Conservation (phyloP, 306 rosid genomes). For the Medicago ruthenica region DNA sequence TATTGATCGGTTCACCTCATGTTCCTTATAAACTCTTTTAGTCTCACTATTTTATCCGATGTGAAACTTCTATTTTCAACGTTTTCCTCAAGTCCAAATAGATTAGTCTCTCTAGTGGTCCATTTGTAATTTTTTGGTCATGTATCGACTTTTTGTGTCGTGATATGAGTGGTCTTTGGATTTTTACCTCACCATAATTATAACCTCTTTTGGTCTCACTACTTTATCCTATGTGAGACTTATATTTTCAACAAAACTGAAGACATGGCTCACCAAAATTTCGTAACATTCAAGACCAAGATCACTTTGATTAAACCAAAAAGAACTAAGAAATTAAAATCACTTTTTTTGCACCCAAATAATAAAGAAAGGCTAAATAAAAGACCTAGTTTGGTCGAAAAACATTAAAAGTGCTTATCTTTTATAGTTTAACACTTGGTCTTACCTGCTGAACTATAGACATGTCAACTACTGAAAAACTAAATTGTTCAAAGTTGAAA, state of each 20-base stretch:
- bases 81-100: not conserved
- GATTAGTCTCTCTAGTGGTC: not conserved
- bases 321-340: not conserved
- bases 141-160: not conserved
- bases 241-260: not conserved
- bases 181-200: not conserved
- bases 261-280: not conserved
- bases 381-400: not conserved
- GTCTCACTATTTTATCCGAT: too few relatives aligned
- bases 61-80: not conserved
- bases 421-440: not conserved
- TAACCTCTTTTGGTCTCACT: not conserved
- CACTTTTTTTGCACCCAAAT: not conserved
- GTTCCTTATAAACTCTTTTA: not conserved
- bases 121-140: not conserved
- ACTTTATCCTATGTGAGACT: not conserved
- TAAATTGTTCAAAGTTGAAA: not conserved
- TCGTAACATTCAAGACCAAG: not conserved
- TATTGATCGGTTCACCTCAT: not conserved
- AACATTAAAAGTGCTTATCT: not conserved
- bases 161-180: too few relatives aligned
- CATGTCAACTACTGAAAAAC: conserved; percentile 29
- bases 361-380: not conserved
- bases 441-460: conserved; percentile 13
- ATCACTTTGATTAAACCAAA: not conserved